Percentiles rank a stretch among this genome's conserved stretches.
Conservation (phyloP, 352 stramenopile genomes). For the Phytopythium litorale region DNA sequence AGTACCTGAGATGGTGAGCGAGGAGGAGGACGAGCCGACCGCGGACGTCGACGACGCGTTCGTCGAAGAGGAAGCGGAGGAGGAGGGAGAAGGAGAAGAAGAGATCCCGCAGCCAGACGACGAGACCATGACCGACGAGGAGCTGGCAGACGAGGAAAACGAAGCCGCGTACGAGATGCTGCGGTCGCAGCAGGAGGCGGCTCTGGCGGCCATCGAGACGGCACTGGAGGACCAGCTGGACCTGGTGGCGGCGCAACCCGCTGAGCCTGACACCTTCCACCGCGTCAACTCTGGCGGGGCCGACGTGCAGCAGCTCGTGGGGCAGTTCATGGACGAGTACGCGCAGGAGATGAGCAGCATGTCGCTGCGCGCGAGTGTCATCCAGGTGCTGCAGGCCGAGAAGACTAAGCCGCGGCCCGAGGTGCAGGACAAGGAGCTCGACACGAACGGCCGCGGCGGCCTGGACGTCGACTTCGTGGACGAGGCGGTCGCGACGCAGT, state of each 20-base stretch:
- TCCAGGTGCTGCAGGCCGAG: slow-evolving; percentile 51
- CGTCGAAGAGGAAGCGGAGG: background rate
- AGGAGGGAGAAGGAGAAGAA: no score
- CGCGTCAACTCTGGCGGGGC: slow-evolving; percentile 17
- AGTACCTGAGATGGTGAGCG: background rate
- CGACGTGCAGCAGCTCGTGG: slow-evolving; percentile 31
- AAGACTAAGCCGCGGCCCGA: slow-evolving; percentile 32
- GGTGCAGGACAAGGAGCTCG: slow-evolving; percentile 38
- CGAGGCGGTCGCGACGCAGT: slow-evolving; percentile 37
- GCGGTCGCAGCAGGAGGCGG: background rate
- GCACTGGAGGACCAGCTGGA: slow-evolving; percentile 13
- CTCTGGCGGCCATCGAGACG: slow-evolving; percentile 8
- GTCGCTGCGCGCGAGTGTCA: slow-evolving; percentile 35
- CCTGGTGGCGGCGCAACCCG: background rate
- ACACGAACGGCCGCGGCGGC: slow-evolving; percentile 17
- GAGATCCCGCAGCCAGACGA: background rate
- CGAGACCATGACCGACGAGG: background rate
- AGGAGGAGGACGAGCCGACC: no score
- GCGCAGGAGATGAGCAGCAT: slow-evolving; percentile 36
- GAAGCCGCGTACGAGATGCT: background rate
- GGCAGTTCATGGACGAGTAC: slow-evolving; percentile 51
- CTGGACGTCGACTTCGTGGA: slow-evolving; percentile 36
- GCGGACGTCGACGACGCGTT: background rate
- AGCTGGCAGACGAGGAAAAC: background rate
- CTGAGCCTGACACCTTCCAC: slow-evolving; percentile 14